Evolutionary conservation across 768 basidiomycete species (phyloP), one percentile per base, ranked within the genome.

Genomic region (Lyophyllum atratum): DNA sequence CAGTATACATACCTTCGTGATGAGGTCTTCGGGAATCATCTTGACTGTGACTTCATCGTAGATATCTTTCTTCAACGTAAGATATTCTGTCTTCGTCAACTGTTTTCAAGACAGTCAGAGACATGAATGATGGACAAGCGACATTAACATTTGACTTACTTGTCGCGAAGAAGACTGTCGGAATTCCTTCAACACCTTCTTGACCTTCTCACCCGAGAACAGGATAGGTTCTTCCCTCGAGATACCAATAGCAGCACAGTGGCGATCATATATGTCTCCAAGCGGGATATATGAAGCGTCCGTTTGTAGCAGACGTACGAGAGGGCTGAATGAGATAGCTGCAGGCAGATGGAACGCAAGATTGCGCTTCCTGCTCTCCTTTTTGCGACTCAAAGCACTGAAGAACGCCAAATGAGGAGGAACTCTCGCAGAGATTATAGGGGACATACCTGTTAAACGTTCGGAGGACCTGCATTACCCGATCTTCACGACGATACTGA

Each of bases 211-310:
- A 19, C 89, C 92, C 15, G 89, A 86, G 44, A 87, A 84, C 34
- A 98, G 77, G 40, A 94, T 85, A 0, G 95, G 92, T 55, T 97
- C 93, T 72, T 98, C 97, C 61, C 90, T 82, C 1, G 85, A 81
- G 59, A 96, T 85, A 14, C 91, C 87, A 31, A 72, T 77, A 55
- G 84, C 80, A 56, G 87, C 81, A 68, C 93, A 95, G 69, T 92
- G 89, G 19, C 89, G 84, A 68, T 99, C 97, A 69, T 92, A 97
- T 52, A 99, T 90, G 61, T 99, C 97, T 39, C 92, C 92, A 34
- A 99, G 76, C 0, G 89, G 87, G 64, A 94, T 80, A 66, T 97
- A 95, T 0, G 95, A 97, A 0, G 89, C 84, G 70, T 98, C 96
- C 54, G 87, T 92, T 69, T 97, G 93, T 55, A 96, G 83, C 42